Base-by-base conservation (phyloP, 23 red algal genomes). In the Gracilaria caudata region DNA sequence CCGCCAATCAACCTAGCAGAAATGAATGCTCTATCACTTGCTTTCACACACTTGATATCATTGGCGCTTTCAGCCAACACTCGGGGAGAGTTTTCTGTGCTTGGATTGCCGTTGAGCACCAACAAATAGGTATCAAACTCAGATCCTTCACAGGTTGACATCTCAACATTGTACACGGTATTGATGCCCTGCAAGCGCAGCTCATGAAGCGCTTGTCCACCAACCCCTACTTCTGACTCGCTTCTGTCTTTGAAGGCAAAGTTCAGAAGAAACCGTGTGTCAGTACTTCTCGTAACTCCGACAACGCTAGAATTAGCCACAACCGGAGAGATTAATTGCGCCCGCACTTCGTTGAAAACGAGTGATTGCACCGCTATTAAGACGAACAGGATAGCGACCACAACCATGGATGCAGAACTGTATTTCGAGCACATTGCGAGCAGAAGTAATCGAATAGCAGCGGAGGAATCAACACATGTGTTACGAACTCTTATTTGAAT, bases 71-170 rank as follows among this genome's bases (percentile, higher is more conserved):
- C 89, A 8, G 89, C 78, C 0, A 92, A 4, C 1, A 77, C 89
- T 28, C 39, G 41, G 5, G 57, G 35, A 26, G 9, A 19, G 7
- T n/a, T 20, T 38, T 74, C 60, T 23, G 40, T 84, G 44, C 65
- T 47, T 1, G 89, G 89, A 44, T 92, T 79, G 26, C 43, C 66
- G 38, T 77, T 77, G 17, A 92, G 74, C 55, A 92, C 77, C 32
- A 64, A n/a, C 23, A 92, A 28, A 64, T 84, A 84, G 24, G 89
- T 92, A 71, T 92, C 89, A 74, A 92, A 92, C 23, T 64, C 76
- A 19, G 87, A 89, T 39, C 85, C 85, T 54, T 75, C 40, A 49
- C 85, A 89, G 17, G 85, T 89, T 13, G 72, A 79, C 34, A 89
- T 59, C 55, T 89, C 54, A 41, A 89, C 51, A 37, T 68, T 39